Conservation (phyloP, 2,329 filamentous ascomycete species). For the Trichoderma aggressivum region DNA sequence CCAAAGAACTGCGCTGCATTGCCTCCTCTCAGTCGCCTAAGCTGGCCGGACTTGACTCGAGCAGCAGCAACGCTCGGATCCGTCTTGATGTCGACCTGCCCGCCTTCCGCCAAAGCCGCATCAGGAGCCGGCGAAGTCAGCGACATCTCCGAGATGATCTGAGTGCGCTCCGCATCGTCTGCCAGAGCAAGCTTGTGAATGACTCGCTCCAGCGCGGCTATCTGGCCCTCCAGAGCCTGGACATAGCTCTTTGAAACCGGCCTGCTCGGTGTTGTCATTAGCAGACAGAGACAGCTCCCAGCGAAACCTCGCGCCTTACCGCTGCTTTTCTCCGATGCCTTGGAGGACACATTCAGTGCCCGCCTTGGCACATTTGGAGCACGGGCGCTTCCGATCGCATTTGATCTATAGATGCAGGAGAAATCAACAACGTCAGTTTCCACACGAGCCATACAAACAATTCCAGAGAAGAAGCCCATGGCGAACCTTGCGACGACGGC, state of each 20-base stretch:
- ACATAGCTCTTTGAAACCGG: constrained; percentile 46
- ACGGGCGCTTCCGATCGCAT: constrained; percentile 51
- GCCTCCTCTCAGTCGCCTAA: constrained; percentile 40
- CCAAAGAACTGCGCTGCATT: constrained; percentile 47
- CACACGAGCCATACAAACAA: neutral
- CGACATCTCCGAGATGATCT: constrained; percentile 40
- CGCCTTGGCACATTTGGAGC: constrained; percentile 45
- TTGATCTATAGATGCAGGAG: constrained; percentile 40
- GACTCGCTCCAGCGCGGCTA: constrained; percentile 44
- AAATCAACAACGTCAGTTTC: constrained; percentile 26
- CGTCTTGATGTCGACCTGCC: constrained; percentile 23
- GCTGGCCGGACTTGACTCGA: constrained; percentile 33
- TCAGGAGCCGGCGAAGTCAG: constrained; percentile 25
- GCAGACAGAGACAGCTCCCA: neutral
- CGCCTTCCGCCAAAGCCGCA: constrained; percentile 15
- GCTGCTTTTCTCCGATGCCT: constrained; percentile 42
- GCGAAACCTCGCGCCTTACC: constrained; percentile 27
- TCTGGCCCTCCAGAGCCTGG: constrained; percentile 45
- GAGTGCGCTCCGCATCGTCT: constrained; percentile 37
- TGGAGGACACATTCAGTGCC: constrained; percentile 39
- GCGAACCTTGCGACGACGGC: constrained; percentile 41
- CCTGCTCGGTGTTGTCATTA: constrained; percentile 25
- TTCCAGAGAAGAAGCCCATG: neutral
- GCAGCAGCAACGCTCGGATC: constrained; percentile 33
- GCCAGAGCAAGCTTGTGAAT: constrained; percentile 43